Base-by-base conservation (phyloP, 306 rosid genomes). In the Potentilla sterilis region DNA sequence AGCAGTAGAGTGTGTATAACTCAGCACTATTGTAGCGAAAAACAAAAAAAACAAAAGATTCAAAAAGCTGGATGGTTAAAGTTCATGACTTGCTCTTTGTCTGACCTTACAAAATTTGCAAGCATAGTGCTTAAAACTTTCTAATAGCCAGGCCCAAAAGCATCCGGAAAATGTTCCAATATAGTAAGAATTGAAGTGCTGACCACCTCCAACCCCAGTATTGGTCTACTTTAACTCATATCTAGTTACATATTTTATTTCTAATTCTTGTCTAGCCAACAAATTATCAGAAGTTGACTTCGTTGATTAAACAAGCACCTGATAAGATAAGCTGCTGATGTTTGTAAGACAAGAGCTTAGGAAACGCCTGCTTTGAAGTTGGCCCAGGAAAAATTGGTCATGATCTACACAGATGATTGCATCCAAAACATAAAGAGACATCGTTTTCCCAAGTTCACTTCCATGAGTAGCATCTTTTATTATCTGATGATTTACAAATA, bases 281-380 rank as follows among this genome's bases (percentile, higher is more conserved):
- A 65, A 62, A 8, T 63, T 15, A 16, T 12, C 68, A 15, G 18
- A 19, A 8, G 9, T 21, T 7, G 52, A 73, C 54, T 73, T 35
- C 47, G 76, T 24, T 34, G 73, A 74, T 64, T 68, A 81, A 75
- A 78, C 21, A 82, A 71, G 78, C 77, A 95, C 99, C 97, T 95
- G 96, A 81, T 71, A 80, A 44, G 91, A 90, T 83, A 87, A 80
- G 88, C 85, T 92, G 90, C 91, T 85, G 73, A 92, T 90, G 90
- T 84, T 87, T 41, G 78, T 75, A 76, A 92, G 79, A 90, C 97
- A 95, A 67, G 97, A 89, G 73, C 97, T 87, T 70, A 92, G 78
- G 81, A 95, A 92, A 24, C 96, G 97, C 86, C 97, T 90, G 88
- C 96, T 92, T 75, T 95, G 98, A 64, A 92, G 97, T 77, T 90